These are phyloP conservation scores for Parachaetomium inaequale DNA, from an alignment of 495 filamentous ascomycete genomes.

Conservation along the genomic window DNA sequence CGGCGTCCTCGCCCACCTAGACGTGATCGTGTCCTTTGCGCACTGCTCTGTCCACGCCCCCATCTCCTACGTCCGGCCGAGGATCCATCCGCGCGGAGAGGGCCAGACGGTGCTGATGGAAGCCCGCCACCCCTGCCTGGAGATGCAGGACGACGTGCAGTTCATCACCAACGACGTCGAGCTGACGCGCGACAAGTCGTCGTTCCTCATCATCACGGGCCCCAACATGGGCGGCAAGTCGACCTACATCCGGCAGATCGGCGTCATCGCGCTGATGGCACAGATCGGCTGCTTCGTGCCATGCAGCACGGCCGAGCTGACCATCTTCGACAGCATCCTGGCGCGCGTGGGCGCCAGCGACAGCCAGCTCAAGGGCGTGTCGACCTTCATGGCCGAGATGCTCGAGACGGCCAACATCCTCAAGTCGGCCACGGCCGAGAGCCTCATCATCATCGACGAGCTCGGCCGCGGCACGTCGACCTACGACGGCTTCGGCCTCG, in stretches of 20 bases:
- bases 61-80: slow-evolving; percentile 83
- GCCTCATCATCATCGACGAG: slow-evolving; percentile 97
- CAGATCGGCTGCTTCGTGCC: slow-evolving; percentile 97
- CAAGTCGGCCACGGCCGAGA: slow-evolving; percentile 90
- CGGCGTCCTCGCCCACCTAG: slow-evolving; percentile 84
- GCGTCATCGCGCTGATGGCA: slow-evolving; percentile 96
- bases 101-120: slow-evolving; percentile 90
- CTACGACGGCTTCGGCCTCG: slow-evolving; percentile 96
- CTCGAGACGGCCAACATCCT: slow-evolving; percentile 97
- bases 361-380: slow-evolving; percentile 95
- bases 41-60: slow-evolving; percentile 94
- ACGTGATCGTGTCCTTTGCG: slow-evolving; percentile 94
- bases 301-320: slow-evolving; percentile 82
- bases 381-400: slow-evolving; percentile 99
- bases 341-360: slow-evolving; percentile 94
- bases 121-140: slow-evolving; percentile 96
- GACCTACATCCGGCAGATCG: slow-evolving; percentile 97
- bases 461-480: slow-evolving; percentile 97
- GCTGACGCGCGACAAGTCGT: slow-evolving; percentile 72
- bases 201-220: slow-evolving; percentile 95
- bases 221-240: slow-evolving; percentile 99
- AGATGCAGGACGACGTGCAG: slow-evolving; percentile 96
- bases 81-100: slow-evolving; percentile 83
- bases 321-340: slow-evolving; percentile 97
- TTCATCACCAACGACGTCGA: slow-evolving; percentile 98